Evolutionary conservation across 352 stramenopile genomes (phyloP).

Genomic region (Globisporangium viniferum): DNA sequence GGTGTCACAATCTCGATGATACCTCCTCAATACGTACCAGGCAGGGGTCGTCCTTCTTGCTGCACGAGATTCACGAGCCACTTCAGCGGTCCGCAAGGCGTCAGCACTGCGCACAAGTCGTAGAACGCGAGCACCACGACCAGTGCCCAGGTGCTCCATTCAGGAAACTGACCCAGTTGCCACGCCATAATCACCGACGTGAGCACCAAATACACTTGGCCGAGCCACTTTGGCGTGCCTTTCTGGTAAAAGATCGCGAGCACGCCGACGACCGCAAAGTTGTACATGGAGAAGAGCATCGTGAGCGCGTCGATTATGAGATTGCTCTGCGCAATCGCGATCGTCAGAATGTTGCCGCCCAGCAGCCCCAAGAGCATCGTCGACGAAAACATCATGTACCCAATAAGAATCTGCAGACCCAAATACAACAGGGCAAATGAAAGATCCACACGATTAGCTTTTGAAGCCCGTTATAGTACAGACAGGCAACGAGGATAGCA

Average conservation of each 20-base stretch:
- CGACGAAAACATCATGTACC: conserved; percentile 91
- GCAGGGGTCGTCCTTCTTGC: conserved; percentile 85
- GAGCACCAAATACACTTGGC: conserved; percentile 93
- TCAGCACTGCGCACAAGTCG: conserved; percentile 98
- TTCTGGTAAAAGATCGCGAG: conserved; percentile 91
- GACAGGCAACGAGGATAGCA: not conserved
- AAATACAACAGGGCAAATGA: not conserved
- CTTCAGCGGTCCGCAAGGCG: conserved; percentile 97
- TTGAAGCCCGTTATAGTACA: not conserved
- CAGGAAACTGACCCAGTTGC: conserved; percentile 96
- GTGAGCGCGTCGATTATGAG: conserved; percentile 61
- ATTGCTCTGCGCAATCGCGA: conserved; percentile 59
- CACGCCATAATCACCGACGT: conserved; percentile 98
- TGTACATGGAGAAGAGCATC: conserved; percentile 86
- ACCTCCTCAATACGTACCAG: conserved; percentile 40
- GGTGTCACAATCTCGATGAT: not conserved
- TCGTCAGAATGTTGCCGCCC: conserved; percentile 81
- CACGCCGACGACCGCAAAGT: conserved; percentile 90
- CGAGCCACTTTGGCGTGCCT: conserved; percentile 75
- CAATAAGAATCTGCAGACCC: conserved; percentile 55
- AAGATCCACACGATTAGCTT: not conserved
- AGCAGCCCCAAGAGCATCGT: conserved; percentile 82
- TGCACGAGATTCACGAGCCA: conserved; percentile 95
- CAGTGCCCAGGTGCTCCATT: conserved; percentile 91
- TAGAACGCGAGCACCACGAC: conserved; percentile 97